Conservation (phyloP, 2,329 filamentous ascomycete genomes). For the Ophiostoma himal-ulmi region DNA sequence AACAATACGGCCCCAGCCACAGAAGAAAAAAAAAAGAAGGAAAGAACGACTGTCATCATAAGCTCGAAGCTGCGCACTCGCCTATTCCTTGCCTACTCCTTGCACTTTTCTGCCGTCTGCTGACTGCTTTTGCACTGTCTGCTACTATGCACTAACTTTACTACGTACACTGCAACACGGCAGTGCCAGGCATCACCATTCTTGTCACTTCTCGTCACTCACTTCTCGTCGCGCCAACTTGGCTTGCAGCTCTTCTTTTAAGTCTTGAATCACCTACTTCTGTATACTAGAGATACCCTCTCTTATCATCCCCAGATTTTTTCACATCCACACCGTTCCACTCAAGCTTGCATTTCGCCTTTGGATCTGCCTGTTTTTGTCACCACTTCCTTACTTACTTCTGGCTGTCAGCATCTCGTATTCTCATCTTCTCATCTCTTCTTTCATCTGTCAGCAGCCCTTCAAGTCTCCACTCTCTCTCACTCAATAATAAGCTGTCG, state of each 20-base stretch:
- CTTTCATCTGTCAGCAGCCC: background rate
- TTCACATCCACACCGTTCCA: background rate
- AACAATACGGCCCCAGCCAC: constrained; percentile 9
- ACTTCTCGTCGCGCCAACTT: background rate
- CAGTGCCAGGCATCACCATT: background rate
- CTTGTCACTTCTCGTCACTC: background rate
- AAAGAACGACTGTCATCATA: constrained; percentile 12
- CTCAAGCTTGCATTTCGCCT: background rate
- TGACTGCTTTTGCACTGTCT: background rate
- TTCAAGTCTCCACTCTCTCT: background rate
- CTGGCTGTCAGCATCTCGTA: background rate
- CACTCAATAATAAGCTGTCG: background rate
- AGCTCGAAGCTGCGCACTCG: background rate
- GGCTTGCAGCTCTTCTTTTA: background rate
- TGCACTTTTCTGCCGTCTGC: background rate
- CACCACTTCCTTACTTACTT: background rate
- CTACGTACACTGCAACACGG: constrained; percentile 1
- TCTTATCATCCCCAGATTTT: background rate
- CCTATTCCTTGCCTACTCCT: no score
- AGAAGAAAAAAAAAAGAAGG: background rate
- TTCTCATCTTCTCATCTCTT: background rate
- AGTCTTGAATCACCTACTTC: background rate
- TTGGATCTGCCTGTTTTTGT: background rate
- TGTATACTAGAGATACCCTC: background rate
- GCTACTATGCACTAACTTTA: background rate